A percentile compares a stretch with the other conserved stretches of the same genome.
Conservation (phyloP, 495 filamentous ascomycete species). For the Entonaema liquescens region DNA sequence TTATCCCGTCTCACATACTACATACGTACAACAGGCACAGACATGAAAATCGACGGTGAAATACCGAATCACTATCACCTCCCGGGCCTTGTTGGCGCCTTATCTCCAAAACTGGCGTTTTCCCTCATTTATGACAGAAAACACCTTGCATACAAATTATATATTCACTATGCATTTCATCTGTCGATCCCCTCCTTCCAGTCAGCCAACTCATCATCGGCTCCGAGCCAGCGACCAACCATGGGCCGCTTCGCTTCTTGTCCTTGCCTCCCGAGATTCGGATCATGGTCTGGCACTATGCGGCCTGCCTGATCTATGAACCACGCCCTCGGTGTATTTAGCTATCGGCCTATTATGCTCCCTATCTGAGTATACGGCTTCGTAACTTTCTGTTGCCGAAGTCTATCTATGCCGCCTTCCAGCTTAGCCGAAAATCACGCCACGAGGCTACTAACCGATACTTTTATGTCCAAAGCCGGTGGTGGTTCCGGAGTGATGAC, state of each 20-base stretch:
- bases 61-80: constrained; percentile 6
- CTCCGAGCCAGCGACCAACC: constrained; percentile 16
- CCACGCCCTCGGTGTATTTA: constrained; percentile 23
- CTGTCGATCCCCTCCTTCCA: constrained; percentile 32
- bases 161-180: constrained; percentile 29
- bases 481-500: constrained; percentile 7
- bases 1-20: background rate
- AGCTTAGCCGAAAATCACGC: constrained; percentile 31
- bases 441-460: constrained; percentile 20
- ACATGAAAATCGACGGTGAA: background rate
- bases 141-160: constrained; percentile 12
- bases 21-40: background rate
- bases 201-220: constrained; percentile 31
- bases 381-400: constrained; percentile 22
- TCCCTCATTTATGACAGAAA: constrained; percentile 36
- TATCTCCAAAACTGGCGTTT: constrained; percentile 27
- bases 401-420: constrained; percentile 6
- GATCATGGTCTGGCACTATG: constrained; percentile 29
- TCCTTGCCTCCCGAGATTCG: constrained; percentile 33
- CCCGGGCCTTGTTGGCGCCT: constrained; percentile 20
- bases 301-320: constrained; percentile 20
- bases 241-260: constrained; percentile 24
- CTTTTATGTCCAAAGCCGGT: constrained; percentile 16
- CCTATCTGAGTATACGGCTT: constrained; percentile 17
- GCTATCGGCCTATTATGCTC: constrained; percentile 21